Percentiles rank a stretch among this genome's conserved stretches.
Conservation (phyloP, 1,284 basidiomycete species). For the Apiotrichum gracile region DNA sequence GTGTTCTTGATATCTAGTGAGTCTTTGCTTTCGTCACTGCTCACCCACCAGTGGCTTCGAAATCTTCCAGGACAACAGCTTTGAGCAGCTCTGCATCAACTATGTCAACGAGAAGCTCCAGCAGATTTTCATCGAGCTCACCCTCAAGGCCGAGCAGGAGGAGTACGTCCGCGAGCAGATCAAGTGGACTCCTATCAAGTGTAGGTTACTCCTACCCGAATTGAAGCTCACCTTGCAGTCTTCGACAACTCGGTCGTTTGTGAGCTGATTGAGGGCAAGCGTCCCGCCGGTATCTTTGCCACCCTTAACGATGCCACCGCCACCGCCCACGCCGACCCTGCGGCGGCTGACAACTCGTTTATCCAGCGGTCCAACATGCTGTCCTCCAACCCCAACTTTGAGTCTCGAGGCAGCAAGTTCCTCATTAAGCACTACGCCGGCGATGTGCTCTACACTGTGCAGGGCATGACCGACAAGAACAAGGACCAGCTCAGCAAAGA, state of each 20-base stretch:
- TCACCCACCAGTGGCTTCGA: slow-evolving; percentile 65
- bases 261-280: slow-evolving; percentile 92
- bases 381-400: slow-evolving; percentile 81
- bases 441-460: slow-evolving; percentile 95
- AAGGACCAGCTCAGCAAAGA: slow-evolving; percentile 97
- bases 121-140: slow-evolving; percentile 98
- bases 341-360: slow-evolving; percentile 96
- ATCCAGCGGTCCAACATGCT: slow-evolving; percentile 80
- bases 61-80: slow-evolving; percentile 97
- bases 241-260: slow-evolving; percentile 68
- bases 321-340: slow-evolving; percentile 94
- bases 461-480: slow-evolving; percentile 99
- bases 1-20: slow-evolving; percentile 90
- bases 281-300: slow-evolving; percentile 95
- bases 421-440: slow-evolving; percentile 93
- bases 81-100: slow-evolving; percentile 99
- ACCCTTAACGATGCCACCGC: slow-evolving; percentile 97
- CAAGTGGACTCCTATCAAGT: slow-evolving; percentile 99
- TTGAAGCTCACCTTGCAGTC: slow-evolving; percentile 24
- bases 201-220: slow-evolving; percentile 10
- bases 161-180: slow-evolving; percentile 98
- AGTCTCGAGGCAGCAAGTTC: slow-evolving; percentile 84
- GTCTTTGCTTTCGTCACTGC: slow-evolving; percentile 10
- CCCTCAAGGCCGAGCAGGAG: slow-evolving; percentile 97
- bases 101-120: slow-evolving; percentile 99